Conservation (phyloP, 2,329 filamentous ascomycete genomes). For the Rhinocladiella similis region DNA sequence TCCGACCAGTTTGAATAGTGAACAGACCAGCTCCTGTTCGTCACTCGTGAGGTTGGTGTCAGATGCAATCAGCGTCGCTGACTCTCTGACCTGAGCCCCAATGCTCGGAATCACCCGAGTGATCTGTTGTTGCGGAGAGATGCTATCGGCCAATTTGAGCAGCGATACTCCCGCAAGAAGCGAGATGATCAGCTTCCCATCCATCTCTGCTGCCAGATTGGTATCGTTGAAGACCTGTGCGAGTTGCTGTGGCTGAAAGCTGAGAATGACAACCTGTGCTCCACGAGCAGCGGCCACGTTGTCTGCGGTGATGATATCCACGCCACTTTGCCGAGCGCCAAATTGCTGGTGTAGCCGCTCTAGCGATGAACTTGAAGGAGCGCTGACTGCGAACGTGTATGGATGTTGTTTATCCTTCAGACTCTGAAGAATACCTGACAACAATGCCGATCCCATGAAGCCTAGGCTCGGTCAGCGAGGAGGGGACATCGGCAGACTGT, state of each 20-base stretch:
- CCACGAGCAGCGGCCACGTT: conserved; percentile 2
- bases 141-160: conserved; percentile 26
- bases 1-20: conserved; percentile 41
- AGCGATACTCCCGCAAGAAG: conserved; percentile 48
- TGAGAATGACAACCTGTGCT: conserved; percentile 49
- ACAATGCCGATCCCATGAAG: conserved; percentile 13
- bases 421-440: conserved; percentile 4
- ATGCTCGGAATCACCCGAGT: conserved; percentile 49
- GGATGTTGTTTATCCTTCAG: background rate
- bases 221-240: conserved; percentile 38
- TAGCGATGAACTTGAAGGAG: background rate
- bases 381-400: conserved; percentile 7
- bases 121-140: conserved; percentile 30
- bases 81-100: conserved; percentile 45
- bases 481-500: background rate
- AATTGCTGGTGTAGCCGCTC: conserved; percentile 1
- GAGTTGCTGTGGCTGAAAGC: conserved; percentile 49
- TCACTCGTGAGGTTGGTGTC: conserved; percentile 42
- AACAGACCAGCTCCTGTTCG: conserved; percentile 44
- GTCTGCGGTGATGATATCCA: conserved; percentile 12
- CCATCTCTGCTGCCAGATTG: conserved; percentile 41
- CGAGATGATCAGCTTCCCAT: conserved; percentile 52
- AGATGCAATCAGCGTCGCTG: conserved; percentile 50
- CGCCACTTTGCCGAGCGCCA: background rate
- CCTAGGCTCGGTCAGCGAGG: background rate